Conservation (phyloP, 2,329 filamentous ascomycete species). For the Gremmenia infestans region DNA sequence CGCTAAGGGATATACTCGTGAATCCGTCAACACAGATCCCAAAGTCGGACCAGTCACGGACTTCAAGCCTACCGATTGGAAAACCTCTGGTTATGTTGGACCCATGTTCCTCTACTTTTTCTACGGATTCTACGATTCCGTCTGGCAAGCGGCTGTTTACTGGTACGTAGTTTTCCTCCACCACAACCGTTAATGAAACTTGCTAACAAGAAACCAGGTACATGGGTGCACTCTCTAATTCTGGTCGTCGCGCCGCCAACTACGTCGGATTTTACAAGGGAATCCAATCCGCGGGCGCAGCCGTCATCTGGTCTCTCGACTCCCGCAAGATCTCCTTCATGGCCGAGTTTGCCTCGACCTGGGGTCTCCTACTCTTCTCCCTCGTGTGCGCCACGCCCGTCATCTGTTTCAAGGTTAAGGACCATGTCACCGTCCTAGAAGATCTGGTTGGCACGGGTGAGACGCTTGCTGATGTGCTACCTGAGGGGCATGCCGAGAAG, state of each 20-base stretch:
- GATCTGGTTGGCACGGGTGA: conserved; percentile 84
- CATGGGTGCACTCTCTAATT: conserved; percentile 92
- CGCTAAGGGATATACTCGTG: conserved; percentile 57
- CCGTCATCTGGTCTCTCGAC: conserved; percentile 70
- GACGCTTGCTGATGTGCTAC: conserved; percentile 64
- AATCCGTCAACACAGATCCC: conserved; percentile 16
- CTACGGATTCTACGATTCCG: conserved; percentile 84
- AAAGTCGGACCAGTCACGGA: background rate
- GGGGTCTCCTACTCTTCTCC: conserved; percentile 70
- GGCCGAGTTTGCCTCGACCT: conserved; percentile 68
- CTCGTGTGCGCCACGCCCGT: conserved; percentile 74
- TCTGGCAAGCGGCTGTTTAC: conserved; percentile 87
- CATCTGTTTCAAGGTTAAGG: conserved; percentile 72
- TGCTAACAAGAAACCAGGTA: conserved; percentile 49
- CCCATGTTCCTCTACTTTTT: conserved; percentile 89
- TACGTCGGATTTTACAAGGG: conserved; percentile 88
- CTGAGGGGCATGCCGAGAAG: conserved; percentile 17
- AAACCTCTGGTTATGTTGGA: conserved; percentile 60
- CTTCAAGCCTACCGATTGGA: conserved; percentile 53
- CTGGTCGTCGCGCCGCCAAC: conserved; percentile 85
- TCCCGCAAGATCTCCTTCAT: conserved; percentile 57
- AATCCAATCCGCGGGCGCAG: conserved; percentile 81
- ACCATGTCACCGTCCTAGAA: conserved; percentile 74
- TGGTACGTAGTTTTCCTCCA: conserved; percentile 49
- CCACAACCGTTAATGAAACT: conserved; percentile 1